A percentile compares a stretch with the other conserved stretches of the same genome.
Evolutionary conservation across 441 rosid species (phyloP).

Genomic region (Euphorbia schlechtendalii): DNA sequence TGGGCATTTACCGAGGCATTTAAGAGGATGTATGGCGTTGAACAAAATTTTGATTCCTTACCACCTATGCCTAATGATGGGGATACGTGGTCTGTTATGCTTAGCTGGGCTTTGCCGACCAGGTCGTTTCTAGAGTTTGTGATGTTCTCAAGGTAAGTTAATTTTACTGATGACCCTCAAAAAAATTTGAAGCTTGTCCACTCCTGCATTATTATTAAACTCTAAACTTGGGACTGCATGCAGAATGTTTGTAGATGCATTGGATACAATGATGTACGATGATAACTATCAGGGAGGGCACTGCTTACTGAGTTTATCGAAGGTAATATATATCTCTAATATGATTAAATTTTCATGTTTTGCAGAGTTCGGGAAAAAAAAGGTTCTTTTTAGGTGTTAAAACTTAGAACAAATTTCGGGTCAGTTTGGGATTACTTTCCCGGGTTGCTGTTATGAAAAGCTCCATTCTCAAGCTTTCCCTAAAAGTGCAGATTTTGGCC

Average conservation of each 20-base stretch:
- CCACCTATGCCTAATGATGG: constrained; percentile 91
- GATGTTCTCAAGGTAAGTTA: constrained; percentile 80
- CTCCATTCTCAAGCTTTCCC: too few species aligned
- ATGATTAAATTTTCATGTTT: not conserved
- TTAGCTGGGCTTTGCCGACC: constrained; percentile 92
- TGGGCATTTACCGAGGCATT: constrained; percentile 68
- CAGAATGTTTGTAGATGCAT: constrained; percentile 93
- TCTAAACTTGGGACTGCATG: constrained; percentile 9
- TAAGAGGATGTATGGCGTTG: constrained; percentile 70
- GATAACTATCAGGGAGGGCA: constrained; percentile 67
- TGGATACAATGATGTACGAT: constrained; percentile 80
- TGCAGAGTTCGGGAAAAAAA: too few species aligned
- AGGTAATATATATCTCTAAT: constrained; percentile 35
- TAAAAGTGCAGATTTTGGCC: too few species aligned
- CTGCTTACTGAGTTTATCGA: constrained; percentile 71
- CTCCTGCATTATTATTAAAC: not conserved
- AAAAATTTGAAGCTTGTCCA: constrained; percentile 1
- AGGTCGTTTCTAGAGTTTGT: constrained; percentile 93
- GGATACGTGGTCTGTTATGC: constrained; percentile 92
- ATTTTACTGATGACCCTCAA: constrained; percentile 4
- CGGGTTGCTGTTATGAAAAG: too few species aligned
- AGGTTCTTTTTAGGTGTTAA: too few species aligned
- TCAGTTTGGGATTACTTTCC: too few species aligned
- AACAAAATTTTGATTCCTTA: constrained; percentile 40
- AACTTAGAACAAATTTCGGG: too few species aligned